Evolutionary conservation across 768 basidiomycete species (phyloP).

Genomic region (Naematelia aurantialba): DNA sequence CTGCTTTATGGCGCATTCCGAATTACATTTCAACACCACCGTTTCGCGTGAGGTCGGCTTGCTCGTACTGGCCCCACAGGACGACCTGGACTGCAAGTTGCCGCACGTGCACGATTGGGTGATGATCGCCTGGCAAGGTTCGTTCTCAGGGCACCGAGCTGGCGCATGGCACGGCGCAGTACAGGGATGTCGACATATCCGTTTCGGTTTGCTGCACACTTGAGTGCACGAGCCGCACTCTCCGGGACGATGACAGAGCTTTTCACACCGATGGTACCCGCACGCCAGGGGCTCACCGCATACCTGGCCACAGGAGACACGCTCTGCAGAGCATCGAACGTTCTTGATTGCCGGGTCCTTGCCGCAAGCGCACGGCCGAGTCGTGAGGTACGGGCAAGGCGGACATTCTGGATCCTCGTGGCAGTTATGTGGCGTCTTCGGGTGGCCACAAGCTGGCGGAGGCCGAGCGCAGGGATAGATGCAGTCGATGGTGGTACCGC

Average conservation of each 20-base stretch:
- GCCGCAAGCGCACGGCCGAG: constrained; percentile 81
- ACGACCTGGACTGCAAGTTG: constrained; percentile 66
- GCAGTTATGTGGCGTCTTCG: constrained; percentile 70
- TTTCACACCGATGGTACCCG: constrained; percentile 84
- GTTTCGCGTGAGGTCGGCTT: constrained; percentile 55
- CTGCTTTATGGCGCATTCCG: constrained; percentile 77
- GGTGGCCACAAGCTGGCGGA: constrained; percentile 75
- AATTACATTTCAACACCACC: constrained; percentile 66
- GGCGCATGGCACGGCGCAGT: constrained; percentile 82
- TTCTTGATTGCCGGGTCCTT: constrained; percentile 71
- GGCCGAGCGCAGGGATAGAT: constrained; percentile 72
- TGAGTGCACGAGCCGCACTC: constrained; percentile 73
- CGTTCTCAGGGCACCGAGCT: constrained; percentile 70
- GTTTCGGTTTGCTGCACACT: constrained; percentile 79
- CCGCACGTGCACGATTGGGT: constrained; percentile 77
- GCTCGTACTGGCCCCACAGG: constrained; percentile 63
- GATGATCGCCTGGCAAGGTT: constrained; percentile 66
- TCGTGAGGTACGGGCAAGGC: constrained; percentile 76
- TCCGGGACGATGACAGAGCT: constrained; percentile 69
- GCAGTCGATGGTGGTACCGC: constrained; percentile 60
- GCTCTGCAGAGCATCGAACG: constrained; percentile 77
- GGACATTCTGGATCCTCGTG: constrained; percentile 78
- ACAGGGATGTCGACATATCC: constrained; percentile 77
- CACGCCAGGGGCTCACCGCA: constrained; percentile 77
- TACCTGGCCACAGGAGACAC: constrained; percentile 74